A percentile compares a stretch with the other conserved stretches of the same genome.
These are phyloP conservation scores for Hyaloperonospora arabidopsidis DNA, from an alignment of 352 stramenopile genomes.

Conservation along the genomic window DNA sequence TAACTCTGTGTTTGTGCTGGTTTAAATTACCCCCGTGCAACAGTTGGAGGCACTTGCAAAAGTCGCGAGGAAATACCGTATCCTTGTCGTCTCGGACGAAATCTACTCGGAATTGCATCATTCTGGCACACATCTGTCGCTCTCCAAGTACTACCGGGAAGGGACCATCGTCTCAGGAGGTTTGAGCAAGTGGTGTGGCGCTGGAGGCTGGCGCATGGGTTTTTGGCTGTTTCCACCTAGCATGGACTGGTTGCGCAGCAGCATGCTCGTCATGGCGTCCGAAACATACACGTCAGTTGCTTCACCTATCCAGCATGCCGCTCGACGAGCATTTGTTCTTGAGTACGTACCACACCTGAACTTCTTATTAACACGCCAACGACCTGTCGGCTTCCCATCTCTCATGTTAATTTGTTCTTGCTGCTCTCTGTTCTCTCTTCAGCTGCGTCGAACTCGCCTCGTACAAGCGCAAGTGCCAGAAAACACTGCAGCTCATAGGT, in stretches of 20 bases:
- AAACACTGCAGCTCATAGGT: slow-evolving; percentile 75
- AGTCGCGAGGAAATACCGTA: slow-evolving; percentile 74
- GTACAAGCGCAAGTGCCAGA: slow-evolving; percentile 80
- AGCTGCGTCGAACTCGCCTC: slow-evolving; percentile 68
- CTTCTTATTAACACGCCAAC: background rate
- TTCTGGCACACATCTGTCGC: slow-evolving; percentile 61
- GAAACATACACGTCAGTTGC: slow-evolving; percentile 85
- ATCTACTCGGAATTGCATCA: slow-evolving; percentile 85
- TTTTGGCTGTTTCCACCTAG: slow-evolving; percentile 80
- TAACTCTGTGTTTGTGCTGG: background rate
- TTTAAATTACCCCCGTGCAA: slow-evolving; percentile 1
- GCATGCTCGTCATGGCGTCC: slow-evolving; percentile 85
- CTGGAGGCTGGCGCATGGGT: slow-evolving; percentile 81
- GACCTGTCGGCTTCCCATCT: no score
- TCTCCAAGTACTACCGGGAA: slow-evolving; percentile 83
- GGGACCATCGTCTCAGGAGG: slow-evolving; percentile 83
- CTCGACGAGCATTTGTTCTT: slow-evolving; percentile 64
- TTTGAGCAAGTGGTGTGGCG: slow-evolving; percentile 84
- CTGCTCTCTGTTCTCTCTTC: slow-evolving; percentile 13
- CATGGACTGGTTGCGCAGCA: slow-evolving; percentile 75
- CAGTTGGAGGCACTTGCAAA: slow-evolving; percentile 58
- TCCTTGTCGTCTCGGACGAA: slow-evolving; percentile 86
- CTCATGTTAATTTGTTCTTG: background rate
- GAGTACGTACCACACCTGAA: slow-evolving; percentile 34
- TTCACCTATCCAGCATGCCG: slow-evolving; percentile 80